Evolutionary conservation across 352 stramenopile species (phyloP).

Genomic region (Phytophthora europaea): DNA sequence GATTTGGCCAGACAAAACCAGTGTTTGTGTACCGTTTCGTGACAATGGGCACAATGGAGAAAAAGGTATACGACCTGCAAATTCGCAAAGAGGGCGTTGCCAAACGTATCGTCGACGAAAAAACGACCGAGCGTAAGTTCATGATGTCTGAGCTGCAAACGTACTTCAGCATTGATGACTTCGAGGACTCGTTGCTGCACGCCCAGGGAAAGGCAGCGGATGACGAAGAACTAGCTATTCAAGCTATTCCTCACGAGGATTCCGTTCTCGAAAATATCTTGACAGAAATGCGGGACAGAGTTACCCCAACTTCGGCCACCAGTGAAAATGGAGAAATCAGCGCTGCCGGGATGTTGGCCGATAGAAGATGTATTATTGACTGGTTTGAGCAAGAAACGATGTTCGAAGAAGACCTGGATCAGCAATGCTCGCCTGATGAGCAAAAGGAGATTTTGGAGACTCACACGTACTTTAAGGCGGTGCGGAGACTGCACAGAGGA

Average conservation of each 20-base stretch:
- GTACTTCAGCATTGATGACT: constrained; percentile 89
- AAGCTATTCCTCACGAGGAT: constrained; percentile 59
- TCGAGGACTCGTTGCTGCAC: constrained; percentile 75
- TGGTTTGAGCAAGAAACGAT: constrained; percentile 93
- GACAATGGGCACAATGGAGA: constrained; percentile 93
- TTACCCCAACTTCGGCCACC: constrained; percentile 5
- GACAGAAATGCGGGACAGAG: constrained; percentile 45
- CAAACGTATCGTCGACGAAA: constrained; percentile 92
- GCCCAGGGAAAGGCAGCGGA: constrained; percentile 38
- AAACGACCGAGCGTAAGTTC: constrained; percentile 86
- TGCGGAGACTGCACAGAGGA: constrained; percentile 53
- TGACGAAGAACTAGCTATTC: constrained; percentile 25
- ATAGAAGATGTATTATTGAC: constrained; percentile 71
- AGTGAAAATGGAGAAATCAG: constrained; percentile 23
- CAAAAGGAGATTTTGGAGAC: constrained; percentile 81
- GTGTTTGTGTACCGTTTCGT: constrained; percentile 96
- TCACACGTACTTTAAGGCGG: constrained; percentile 77
- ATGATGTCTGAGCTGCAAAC: constrained; percentile 83
- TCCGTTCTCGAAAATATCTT: constrained; percentile 62
- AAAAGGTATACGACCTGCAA: constrained; percentile 93
- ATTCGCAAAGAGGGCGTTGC: constrained; percentile 91
- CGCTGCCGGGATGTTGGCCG: constrained; percentile 21
- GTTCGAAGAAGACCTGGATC: constrained; percentile 90
- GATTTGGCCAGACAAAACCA: constrained; percentile 92
- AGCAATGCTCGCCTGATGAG: constrained; percentile 75